Percentiles rank a stretch among this genome's conserved stretches.
Evolutionary conservation across 2,329 filamentous ascomycete genomes (phyloP).

Genomic region (Nothophoma quercina): DNA sequence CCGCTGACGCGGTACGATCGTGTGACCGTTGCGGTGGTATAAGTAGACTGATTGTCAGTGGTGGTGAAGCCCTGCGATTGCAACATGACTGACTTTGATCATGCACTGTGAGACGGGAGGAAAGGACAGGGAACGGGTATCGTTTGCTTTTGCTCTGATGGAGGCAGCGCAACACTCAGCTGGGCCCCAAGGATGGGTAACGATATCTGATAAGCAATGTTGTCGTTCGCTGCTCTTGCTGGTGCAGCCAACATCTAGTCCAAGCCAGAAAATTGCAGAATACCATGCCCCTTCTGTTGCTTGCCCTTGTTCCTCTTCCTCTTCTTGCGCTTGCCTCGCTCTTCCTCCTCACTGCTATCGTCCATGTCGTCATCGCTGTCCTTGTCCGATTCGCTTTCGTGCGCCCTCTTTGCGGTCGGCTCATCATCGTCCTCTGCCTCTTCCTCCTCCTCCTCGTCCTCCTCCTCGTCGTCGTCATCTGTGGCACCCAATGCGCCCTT

Average conservation of each 20-base stretch:
- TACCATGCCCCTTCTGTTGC: constrained; percentile 43
- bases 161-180: too few species aligned
- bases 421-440: constrained; percentile 55
- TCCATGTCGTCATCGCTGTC: constrained; percentile 52
- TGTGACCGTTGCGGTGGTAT: background rate
- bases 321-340: constrained; percentile 53
- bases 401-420: constrained; percentile 37
- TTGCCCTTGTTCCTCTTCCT: constrained; percentile 51
- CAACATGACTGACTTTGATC: too few species aligned
- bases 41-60: too few species aligned
- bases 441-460: constrained; percentile 54
- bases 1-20: constrained; percentile 5
- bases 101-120: too few species aligned
- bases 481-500: constrained; percentile 65
- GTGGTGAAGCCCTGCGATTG: too few species aligned
- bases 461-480: constrained; percentile 61
- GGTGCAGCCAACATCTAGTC: constrained; percentile 21
- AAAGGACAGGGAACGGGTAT: too few species aligned
- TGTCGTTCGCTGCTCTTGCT: too few species aligned
- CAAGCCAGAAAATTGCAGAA: constrained; percentile 47
- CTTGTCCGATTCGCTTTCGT: constrained; percentile 56
- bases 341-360: constrained; percentile 55
- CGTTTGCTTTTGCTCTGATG: too few species aligned
- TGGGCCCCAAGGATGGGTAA: too few species aligned
- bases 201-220: too few species aligned